Evolutionary conservation across 2,329 filamentous ascomycete species (phyloP).

Genomic region (Aspergillus uvarum): DNA sequence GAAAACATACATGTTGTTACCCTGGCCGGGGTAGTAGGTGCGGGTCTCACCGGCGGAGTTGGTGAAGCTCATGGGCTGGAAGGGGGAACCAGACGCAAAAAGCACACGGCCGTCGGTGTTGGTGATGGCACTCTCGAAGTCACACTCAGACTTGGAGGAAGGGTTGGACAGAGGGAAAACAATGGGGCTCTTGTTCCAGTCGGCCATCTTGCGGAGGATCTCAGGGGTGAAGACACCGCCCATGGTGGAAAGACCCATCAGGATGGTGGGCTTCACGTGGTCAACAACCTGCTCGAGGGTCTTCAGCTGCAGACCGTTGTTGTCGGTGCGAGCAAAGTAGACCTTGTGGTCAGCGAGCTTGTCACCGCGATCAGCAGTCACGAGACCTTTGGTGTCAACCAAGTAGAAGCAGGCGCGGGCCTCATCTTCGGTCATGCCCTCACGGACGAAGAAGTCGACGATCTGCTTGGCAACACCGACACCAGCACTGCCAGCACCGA

Average conservation of each 20-base stretch:
- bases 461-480: slow-evolving; percentile 98
- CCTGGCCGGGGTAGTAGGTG: slow-evolving; percentile 76
- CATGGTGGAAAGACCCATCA: slow-evolving; percentile 92
- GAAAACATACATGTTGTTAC: slow-evolving; percentile 88
- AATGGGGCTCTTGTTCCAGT: slow-evolving; percentile 74
- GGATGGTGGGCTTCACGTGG: slow-evolving; percentile 89
- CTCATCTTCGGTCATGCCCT: slow-evolving; percentile 82
- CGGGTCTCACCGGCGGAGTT: slow-evolving; percentile 57
- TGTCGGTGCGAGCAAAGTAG: slow-evolving; percentile 66
- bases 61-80: slow-evolving; percentile 70
- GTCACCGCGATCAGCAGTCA: slow-evolving; percentile 90
- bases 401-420: slow-evolving; percentile 94
- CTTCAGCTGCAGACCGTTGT: slow-evolving; percentile 66
- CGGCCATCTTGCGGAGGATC: slow-evolving; percentile 65
- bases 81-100: slow-evolving; percentile 94
- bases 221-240: slow-evolving; percentile 91
- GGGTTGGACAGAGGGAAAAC: slow-evolving; percentile 98
- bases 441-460: slow-evolving; percentile 92
- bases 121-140: slow-evolving; percentile 86
- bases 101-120: slow-evolving; percentile 89
- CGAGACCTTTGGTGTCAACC: slow-evolving; percentile 93
- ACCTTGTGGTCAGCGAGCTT: slow-evolving; percentile 85
- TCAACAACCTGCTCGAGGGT: slow-evolving; percentile 88
- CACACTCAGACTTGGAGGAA: slow-evolving; percentile 94
- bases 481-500: slow-evolving; percentile 92